phyloP scores from a whole-genome alignment of 2,329 filamentous ascomycete genomes.

The Mycosphaerelloides madeirae region DNA sequence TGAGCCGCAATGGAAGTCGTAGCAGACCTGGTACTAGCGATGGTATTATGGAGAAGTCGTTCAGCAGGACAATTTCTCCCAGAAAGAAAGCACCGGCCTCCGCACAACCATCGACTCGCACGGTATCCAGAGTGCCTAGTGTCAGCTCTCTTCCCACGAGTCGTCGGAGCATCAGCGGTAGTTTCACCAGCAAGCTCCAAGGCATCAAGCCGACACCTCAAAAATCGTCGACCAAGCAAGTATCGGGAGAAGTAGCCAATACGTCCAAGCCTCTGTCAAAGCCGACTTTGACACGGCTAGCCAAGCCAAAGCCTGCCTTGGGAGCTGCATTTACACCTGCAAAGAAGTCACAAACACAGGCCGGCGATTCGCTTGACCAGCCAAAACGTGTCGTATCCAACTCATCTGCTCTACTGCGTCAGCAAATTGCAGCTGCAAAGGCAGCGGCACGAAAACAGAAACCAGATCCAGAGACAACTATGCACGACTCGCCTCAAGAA shows the following conservation, averaged over 20 bases:
- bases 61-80: conserved; percentile 30
- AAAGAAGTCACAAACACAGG: conserved; percentile 2
- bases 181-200: conserved; percentile 22
- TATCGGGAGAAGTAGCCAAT: no score
- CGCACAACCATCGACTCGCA: conserved; percentile 29
- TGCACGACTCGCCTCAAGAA: conserved; percentile 21
- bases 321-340: conserved; percentile 31
- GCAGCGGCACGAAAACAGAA: conserved; percentile 54
- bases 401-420: conserved; percentile 74
- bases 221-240: conserved; percentile 16
- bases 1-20: conserved; percentile 49
- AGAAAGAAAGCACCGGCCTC: conserved; percentile 32
- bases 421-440: conserved; percentile 90
- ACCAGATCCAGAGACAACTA: conserved; percentile 26
- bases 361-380: conserved; percentile 3
- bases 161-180: conserved; percentile 26
- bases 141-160: conserved; percentile 21
- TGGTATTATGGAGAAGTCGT: conserved; percentile 29
- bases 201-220: conserved; percentile 12
- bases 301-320: conserved; percentile 30
- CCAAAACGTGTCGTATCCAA: conserved; percentile 22
- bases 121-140: conserved; percentile 19
- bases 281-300: conserved; percentile 25
- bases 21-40: conserved; percentile 47
- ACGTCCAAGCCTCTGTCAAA: no score